Conservation (phyloP, 108 stramenopile genomes). For the Pelagomonas calceolata region DNA sequence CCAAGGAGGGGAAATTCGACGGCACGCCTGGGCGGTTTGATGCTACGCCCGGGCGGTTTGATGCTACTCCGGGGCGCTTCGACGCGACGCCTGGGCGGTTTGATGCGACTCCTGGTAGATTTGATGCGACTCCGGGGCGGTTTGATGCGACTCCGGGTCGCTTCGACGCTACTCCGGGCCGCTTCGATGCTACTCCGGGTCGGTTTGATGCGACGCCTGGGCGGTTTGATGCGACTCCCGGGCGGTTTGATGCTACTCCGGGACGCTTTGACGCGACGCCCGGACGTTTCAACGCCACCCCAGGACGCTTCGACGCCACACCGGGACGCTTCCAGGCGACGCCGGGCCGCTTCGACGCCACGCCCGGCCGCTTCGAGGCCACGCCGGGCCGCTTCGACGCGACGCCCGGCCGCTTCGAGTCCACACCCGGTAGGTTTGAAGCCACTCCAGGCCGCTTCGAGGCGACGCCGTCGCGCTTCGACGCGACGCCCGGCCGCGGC, state of each 20-base stretch:
- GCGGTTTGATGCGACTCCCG: not conserved
- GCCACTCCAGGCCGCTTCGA: slow-evolving; percentile 18
- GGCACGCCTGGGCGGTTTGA: slow-evolving; percentile 1
- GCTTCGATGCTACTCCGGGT: not conserved
- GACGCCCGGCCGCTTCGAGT: not conserved
- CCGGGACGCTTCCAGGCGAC: not conserved
- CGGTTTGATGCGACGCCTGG: not conserved
- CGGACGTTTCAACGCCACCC: not conserved
- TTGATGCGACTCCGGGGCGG: not conserved
- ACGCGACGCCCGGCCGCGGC: slow-evolving; percentile 11
- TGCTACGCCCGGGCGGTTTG: too few species aligned
- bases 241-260: not conserved
- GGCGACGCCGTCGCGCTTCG: not conserved
- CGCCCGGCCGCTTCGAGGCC: slow-evolving; percentile 1
- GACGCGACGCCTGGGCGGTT: not conserved
- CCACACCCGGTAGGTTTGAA: slow-evolving; percentile 4
- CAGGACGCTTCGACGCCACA: not conserved
- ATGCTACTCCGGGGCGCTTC: not conserved
- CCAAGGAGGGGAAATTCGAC: slow-evolving; percentile 2
- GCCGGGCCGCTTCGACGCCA: not conserved
- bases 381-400: slow-evolving; percentile 17
- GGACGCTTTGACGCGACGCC: not conserved
- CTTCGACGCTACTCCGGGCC: not conserved
- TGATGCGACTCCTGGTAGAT: not conserved
- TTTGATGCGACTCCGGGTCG: not conserved